phyloP scores from a whole-genome alignment of 2,329 filamentous ascomycete species.

The Canariomyces notabilis region DNA sequence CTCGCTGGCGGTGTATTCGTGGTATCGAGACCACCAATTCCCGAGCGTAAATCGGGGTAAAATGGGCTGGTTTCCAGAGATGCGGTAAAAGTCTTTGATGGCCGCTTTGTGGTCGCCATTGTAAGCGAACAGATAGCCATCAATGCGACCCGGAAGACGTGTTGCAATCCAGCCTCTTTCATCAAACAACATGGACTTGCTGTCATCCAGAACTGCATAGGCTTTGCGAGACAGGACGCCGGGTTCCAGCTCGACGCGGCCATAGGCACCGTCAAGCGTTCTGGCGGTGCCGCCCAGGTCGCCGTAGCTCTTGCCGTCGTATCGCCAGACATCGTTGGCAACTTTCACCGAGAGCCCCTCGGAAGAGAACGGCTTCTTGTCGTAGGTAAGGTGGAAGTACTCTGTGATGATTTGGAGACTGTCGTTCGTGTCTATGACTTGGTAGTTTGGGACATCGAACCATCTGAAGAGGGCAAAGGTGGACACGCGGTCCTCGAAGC shows the following conservation, averaged over 20 bases:
- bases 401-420: conserved; percentile 52
- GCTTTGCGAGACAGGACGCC: conserved; percentile 24
- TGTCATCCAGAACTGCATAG: conserved; percentile 26
- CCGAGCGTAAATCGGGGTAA: conserved; percentile 44
- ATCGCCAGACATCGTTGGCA: conserved; percentile 47
- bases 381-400: conserved; percentile 52
- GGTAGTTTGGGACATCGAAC: conserved; percentile 41
- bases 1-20: conserved; percentile 50
- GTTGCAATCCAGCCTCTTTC: conserved; percentile 23
- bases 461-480: conserved; percentile 55
- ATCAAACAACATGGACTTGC: conserved; percentile 25
- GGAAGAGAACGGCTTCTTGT: conserved; percentile 50
- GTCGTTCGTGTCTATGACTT: conserved; percentile 40
- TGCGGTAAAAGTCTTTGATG: conserved; percentile 26
- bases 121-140: conserved; percentile 26
- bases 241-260: conserved; percentile 26
- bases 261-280: conserved; percentile 31
- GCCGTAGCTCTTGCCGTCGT: conserved; percentile 37
- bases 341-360: conserved; percentile 45
- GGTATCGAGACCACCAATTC: conserved; percentile 63
- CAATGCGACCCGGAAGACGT: conserved; percentile 20
- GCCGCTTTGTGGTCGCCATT: conserved; percentile 26
- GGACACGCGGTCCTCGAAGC: conserved; percentile 59
- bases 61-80: conserved; percentile 36
- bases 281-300: conserved; percentile 40